phyloP scores from a whole-genome alignment of 495 filamentous ascomycete species.

The Podospora pseudoanserina region DNA sequence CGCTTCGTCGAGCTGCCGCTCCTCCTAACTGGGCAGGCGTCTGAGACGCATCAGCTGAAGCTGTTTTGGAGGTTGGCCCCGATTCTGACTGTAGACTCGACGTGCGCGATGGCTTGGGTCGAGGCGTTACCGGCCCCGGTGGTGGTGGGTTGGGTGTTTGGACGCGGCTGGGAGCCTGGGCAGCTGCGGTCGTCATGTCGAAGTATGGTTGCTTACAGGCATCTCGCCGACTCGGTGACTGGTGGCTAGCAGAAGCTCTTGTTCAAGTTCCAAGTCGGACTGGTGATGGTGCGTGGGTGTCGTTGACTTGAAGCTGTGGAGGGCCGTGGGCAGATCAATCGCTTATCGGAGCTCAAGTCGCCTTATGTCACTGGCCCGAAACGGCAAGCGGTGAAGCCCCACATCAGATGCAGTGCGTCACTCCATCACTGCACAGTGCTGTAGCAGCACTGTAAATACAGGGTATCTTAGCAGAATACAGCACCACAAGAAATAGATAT shows the following conservation, averaged over 20 bases:
- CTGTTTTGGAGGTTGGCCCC: constrained; percentile 9
- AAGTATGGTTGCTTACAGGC: background rate
- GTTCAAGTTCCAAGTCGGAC: background rate
- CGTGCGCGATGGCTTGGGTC: constrained; percentile 14
- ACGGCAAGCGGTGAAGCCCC: constrained; percentile 27
- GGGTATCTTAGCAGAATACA: background rate
- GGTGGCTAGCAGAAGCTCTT: constrained; percentile 7
- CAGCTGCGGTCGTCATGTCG: constrained; percentile 28
- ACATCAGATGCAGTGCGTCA: background rate
- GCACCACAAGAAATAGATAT: too few species aligned
- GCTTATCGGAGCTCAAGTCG: constrained; percentile 18
- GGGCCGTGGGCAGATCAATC: constrained; percentile 11
- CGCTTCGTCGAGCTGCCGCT: constrained; percentile 28
- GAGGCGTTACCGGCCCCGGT: constrained; percentile 8
- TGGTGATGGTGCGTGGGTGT: background rate
- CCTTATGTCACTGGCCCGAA: constrained; percentile 15
- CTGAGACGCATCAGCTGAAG: constrained; percentile 1
- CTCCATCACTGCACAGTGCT: background rate
- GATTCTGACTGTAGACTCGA: constrained; percentile 18
- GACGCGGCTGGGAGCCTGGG: constrained; percentile 25
- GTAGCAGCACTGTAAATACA: background rate
- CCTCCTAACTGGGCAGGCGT: constrained; percentile 11
- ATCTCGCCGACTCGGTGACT: constrained; percentile 4
- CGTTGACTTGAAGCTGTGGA: background rate
- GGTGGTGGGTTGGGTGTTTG: constrained; percentile 24